phyloP scores from a whole-genome alignment of 1,284 basidiomycete genomes.

The Chalciporus sp. region DNA sequence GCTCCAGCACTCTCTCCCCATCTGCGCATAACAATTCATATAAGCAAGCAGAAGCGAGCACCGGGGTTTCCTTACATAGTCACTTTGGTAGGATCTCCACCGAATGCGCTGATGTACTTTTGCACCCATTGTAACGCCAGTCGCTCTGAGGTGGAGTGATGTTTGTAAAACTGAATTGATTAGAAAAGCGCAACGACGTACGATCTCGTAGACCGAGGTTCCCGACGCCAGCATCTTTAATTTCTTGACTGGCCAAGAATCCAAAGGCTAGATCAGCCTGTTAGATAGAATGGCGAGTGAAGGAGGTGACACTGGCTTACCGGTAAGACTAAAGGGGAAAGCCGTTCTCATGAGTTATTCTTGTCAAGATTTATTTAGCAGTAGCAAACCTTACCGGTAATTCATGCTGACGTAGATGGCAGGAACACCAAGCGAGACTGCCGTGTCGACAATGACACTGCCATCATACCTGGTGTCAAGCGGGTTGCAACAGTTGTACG shows the following conservation, averaged over 20 bases:
- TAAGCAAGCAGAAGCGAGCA: conserved; percentile 1
- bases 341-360: conserved; percentile 17
- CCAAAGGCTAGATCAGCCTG: conserved; percentile 39
- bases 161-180: not conserved
- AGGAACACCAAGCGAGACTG: conserved; percentile 30
- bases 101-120: conserved; percentile 48
- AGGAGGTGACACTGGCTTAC: conserved; percentile 33
- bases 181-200: conserved; percentile 30
- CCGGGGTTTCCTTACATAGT: conserved; percentile 33
- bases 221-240: conserved; percentile 50
- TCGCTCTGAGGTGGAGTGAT: conserved; percentile 30
- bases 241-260: conserved; percentile 53
- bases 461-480: conserved; percentile 27
- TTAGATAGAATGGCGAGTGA: conserved; percentile 23
- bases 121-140: conserved; percentile 51
- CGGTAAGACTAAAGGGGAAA: conserved; percentile 21
- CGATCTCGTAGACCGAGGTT: conserved; percentile 60
- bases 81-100: conserved; percentile 46
- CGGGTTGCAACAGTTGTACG: not conserved
- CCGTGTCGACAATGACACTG: conserved; percentile 24
- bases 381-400: conserved; percentile 32
- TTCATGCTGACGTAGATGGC: conserved; percentile 40
- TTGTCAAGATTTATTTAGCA: not conserved
- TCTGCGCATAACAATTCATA: conserved; percentile 13
- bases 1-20: conserved; percentile 38